Percentiles rank a stretch among this genome's conserved stretches.
phyloP scores from a whole-genome alignment of 495 filamentous ascomycete species.

The Penicillium pulvis region DNA sequence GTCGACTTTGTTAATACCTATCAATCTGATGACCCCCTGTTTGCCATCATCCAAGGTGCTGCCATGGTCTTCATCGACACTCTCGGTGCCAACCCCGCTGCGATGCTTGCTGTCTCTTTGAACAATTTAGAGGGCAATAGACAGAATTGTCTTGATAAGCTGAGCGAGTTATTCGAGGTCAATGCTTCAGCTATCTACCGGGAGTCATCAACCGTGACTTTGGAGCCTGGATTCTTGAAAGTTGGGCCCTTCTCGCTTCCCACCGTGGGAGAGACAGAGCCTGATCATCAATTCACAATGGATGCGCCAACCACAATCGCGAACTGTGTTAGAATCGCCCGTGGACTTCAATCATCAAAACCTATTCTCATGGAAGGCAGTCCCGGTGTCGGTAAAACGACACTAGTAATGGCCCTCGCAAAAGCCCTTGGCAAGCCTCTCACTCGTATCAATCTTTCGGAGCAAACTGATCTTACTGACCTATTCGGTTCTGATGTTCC shows the following conservation, averaged over 20 bases:
- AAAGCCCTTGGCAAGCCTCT: conserved; percentile 74
- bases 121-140: conserved; percentile 63
- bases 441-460: conserved; percentile 93
- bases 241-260: conserved; percentile 75
- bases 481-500: conserved; percentile 97
- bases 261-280: conserved; percentile 46
- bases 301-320: conserved; percentile 84
- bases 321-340: conserved; percentile 86
- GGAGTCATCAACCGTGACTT: conserved; percentile 48
- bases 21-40: conserved; percentile 47
- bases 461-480: conserved; percentile 97
- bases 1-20: conserved; percentile 85
- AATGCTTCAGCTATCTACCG: conserved; percentile 67
- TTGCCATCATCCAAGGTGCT: conserved; percentile 79
- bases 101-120: conserved; percentile 67
- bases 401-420: conserved; percentile 82
- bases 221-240: conserved; percentile 51
- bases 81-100: conserved; percentile 89
- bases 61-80: conserved; percentile 96
- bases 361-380: conserved; percentile 94
- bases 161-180: conserved; percentile 64
- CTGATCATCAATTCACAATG: conserved; percentile 71
- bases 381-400: conserved; percentile 97
- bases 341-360: conserved; percentile 86
- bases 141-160: conserved; percentile 67